These are phyloP conservation scores for Glycine soja DNA, from an alignment of 306 rosid species.

Conservation along the genomic window DNA sequence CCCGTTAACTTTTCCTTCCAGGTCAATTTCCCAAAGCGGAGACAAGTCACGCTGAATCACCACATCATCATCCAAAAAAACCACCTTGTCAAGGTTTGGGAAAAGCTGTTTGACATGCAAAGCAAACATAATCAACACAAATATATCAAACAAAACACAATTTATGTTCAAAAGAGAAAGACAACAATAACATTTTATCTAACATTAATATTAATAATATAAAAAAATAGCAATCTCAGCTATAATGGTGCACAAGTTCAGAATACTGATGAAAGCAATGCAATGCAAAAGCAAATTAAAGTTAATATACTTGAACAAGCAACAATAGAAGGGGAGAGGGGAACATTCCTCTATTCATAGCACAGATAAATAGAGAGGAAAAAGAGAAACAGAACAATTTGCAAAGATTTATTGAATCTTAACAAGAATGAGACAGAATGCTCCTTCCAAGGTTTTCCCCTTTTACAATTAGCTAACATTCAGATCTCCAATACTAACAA, in stretches of 20 bases:
- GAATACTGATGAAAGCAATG: background rate
- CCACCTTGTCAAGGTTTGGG: constrained; percentile 95
- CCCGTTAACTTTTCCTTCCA: constrained; percentile 63
- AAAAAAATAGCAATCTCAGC: constrained; percentile 5
- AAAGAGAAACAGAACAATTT: constrained; percentile 6
- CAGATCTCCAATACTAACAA: background rate
- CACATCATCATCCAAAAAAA: constrained; percentile 57
- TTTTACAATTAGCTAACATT: background rate
- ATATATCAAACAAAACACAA: constrained; percentile 22
- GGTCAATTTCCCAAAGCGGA: constrained; percentile 62
- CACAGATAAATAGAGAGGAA: background rate
- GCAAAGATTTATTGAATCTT: background rate
- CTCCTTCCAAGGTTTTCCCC: background rate
- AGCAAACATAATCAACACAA: constrained; percentile 47
- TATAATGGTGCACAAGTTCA: background rate
- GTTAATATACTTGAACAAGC: constrained; percentile 9
- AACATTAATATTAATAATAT: background rate
- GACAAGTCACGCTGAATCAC: constrained; percentile 64
- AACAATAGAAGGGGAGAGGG: background rate
- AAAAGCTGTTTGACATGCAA: constrained; percentile 73
- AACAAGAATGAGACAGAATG: background rate
- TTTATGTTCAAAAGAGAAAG: background rate
- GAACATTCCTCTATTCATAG: background rate
- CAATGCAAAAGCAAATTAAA: constrained; percentile 24
- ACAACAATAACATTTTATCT: background rate